phyloP scores from a whole-genome alignment of 768 basidiomycete species.

The Phylloporus sp. region DNA sequence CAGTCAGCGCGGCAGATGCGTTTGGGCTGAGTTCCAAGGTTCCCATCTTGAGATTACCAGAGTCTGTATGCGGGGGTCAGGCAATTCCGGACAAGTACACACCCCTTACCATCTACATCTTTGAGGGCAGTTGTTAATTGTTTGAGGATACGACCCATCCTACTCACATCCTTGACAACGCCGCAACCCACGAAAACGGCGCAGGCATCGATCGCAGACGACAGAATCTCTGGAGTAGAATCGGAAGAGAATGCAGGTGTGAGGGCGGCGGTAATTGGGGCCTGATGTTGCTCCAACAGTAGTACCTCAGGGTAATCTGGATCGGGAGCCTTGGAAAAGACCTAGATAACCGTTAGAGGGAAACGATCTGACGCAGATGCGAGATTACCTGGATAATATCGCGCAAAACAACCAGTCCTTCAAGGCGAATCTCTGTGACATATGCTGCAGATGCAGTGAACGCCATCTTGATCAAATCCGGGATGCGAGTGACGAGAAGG shows the following conservation, averaged over 20 bases:
- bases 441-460: conserved; percentile 97
- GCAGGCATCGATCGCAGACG: conserved; percentile 88
- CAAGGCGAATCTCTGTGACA: conserved; percentile 90
- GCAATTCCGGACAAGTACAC: background rate
- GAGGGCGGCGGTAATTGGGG: conserved; percentile 94
- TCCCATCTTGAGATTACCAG: conserved; percentile 79
- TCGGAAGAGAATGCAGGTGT: conserved; percentile 96
- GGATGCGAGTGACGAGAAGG: conserved; percentile 77
- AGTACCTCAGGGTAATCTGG: conserved; percentile 88
- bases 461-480: conserved; percentile 95
- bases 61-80: conserved; percentile 45
- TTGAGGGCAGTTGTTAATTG: conserved; percentile 82
- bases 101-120: conserved; percentile 71
- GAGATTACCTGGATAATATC: conserved; percentile 83
- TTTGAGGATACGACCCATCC: conserved; percentile 94
- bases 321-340: conserved; percentile 82
- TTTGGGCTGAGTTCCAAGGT: conserved; percentile 89
- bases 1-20: conserved; percentile 89
- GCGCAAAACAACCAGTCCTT: conserved; percentile 81
- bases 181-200: conserved; percentile 95
- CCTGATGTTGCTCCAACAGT: conserved; percentile 94
- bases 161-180: conserved; percentile 79
- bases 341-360: conserved; percentile 40
- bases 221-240: conserved; percentile 91
- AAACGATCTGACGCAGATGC: background rate